Base-by-base conservation (phyloP, 495 filamentous ascomycete species). In the Aspergillus bertholletiae region DNA sequence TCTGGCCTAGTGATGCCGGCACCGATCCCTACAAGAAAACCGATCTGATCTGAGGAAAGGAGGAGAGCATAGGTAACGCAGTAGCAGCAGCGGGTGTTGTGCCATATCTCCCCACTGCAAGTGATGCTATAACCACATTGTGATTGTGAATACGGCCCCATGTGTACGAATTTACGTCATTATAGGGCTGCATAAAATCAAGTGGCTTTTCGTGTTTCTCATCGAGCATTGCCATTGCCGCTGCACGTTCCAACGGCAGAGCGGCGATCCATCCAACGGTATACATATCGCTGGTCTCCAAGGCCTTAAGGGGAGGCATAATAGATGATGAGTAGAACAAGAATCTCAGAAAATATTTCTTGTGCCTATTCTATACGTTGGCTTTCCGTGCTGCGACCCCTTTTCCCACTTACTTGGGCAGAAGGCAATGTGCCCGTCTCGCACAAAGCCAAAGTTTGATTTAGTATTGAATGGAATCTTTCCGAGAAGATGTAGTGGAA, bases 11-110 rank as follows among this genome's bases (percentile, higher is more conserved):
- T 70, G 5, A 67, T 63, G 3, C 74, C 75, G 18, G 73, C 74
- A 7, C 69, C 75, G 30, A 79, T 77, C 17, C 76, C 77, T 5
- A 83, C 76, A 61, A 81, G 74, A 22, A 82, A 61, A 26, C 67
- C 54, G 48, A 57, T 20, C 67, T 53, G 18, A 81, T 54, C 15
- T 66, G 63, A 1, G 67, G 60, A 51, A 81, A 82, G 39, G 41
- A 74, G 3, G 46, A 39, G 2, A 58, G 34, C 72, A 78, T 58
- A 30, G 70, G 39, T 13, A 43, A 60, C 11, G 69, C 65, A 26
- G 69, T 61, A n/a, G 43, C 57, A 32, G 69, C 61, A 1, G 71
- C 69, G 32, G 66, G 58, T 17, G 46, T 47, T n/a, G 46, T 72
- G 8, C 76, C 75, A 20, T 67, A 62, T 15, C 57, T 35, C 3